Conservation (phyloP, 352 stramenopile genomes). For the Globisporangium irregulare region DNA sequence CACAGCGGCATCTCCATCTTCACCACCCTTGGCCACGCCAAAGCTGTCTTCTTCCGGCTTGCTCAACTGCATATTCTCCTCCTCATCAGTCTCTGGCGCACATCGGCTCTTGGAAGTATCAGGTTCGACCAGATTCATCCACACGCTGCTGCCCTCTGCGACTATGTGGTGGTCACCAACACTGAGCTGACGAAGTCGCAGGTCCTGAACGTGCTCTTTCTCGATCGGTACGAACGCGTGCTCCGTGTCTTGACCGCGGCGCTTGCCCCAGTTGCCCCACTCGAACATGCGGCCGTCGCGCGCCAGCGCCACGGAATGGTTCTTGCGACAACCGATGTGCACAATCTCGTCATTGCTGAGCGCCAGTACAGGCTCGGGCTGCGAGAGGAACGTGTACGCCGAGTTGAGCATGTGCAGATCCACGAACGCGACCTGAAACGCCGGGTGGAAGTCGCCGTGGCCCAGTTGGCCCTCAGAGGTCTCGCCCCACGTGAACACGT, state of each 20-base stretch:
- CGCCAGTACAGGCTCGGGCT: conserved; percentile 59
- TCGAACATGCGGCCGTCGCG: conserved; percentile 44
- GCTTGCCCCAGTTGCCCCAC: conserved; percentile 72
- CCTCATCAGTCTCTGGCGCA: conserved; percentile 17
- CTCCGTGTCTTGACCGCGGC: conserved; percentile 38
- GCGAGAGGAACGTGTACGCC: conserved; percentile 59
- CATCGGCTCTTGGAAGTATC: neutral
- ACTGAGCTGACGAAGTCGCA: conserved; percentile 15
- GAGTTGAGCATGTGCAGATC: conserved; percentile 65
- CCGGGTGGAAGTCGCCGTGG: conserved; percentile 46
- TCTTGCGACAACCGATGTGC: conserved; percentile 52
- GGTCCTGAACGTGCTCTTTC: conserved; percentile 13
- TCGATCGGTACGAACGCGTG: conserved; percentile 61
- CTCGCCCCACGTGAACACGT: conserved; percentile 78
- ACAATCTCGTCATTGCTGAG: conserved; percentile 39
- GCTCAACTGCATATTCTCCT: neutral
- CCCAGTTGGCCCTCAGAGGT: conserved; percentile 70
- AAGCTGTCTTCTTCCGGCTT: neutral
- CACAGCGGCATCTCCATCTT: too few relatives aligned
- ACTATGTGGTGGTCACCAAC: conserved; percentile 41
- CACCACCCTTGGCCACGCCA: conserved; percentile 3
- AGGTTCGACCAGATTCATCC: conserved; percentile 32
- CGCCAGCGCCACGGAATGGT: conserved; percentile 53
- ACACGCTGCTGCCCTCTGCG: conserved; percentile 61
- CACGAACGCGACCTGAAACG: conserved; percentile 62